Evolutionary conservation across 2,329 filamentous ascomycete genomes (phyloP).

Genomic region (Pestalotiopsis sp.): DNA sequence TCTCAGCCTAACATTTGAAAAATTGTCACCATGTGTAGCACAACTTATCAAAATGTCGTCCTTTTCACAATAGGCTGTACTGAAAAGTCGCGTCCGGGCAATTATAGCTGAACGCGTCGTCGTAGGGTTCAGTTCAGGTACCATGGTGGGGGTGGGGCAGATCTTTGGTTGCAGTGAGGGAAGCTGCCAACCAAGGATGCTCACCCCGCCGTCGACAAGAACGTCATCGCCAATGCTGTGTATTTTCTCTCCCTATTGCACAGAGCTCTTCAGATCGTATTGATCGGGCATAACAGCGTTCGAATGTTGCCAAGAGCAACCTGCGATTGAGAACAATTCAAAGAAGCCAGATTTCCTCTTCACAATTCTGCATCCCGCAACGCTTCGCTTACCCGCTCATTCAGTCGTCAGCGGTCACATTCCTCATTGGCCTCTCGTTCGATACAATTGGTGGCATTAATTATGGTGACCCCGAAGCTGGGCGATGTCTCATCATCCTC

Average conservation of each 20-base stretch:
- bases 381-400: no score
- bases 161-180: neutral
- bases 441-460: neutral
- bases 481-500: constrained; percentile 7
- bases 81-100: neutral
- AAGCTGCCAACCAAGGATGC: neutral
- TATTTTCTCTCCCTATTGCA: no score
- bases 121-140: neutral
- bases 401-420: neutral
- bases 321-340: no score
- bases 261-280: no score
- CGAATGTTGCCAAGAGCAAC: no score
- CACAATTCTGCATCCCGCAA: no score
- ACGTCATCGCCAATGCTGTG: neutral
- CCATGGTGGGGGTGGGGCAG: neutral
- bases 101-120: neutral
- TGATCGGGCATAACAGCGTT: no score
- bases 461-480: constrained; percentile 1
- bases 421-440: neutral
- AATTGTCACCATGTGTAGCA: neutral
- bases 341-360: no score
- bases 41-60: neutral
- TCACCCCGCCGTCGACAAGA: neutral
- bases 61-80: neutral
- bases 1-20: neutral